Percentiles rank a stretch among this genome's conserved stretches.
phyloP scores from a whole-genome alignment of 306 rosid species.

The Heteromeles arbutifolia region DNA sequence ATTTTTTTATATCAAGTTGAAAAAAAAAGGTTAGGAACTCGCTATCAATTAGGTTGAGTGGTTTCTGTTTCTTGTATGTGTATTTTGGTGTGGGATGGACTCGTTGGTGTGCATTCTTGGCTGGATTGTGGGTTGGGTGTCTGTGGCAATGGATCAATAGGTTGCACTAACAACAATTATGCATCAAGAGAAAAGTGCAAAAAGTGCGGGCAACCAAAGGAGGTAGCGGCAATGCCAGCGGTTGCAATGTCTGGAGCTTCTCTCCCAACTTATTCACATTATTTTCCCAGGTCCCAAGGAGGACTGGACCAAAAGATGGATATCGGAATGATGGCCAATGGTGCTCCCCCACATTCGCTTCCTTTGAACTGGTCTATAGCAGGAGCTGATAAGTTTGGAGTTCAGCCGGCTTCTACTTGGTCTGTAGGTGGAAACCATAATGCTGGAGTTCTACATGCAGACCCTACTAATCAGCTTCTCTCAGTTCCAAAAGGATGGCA shows the following conservation, averaged over 20 bases:
- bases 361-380: slow-evolving; percentile 54
- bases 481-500: slow-evolving; percentile 77
- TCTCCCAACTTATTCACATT: slow-evolving; percentile 61
- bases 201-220: slow-evolving; percentile 94
- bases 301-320: slow-evolving; percentile 59
- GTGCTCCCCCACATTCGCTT: slow-evolving; percentile 39
- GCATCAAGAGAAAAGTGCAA: slow-evolving; percentile 99
- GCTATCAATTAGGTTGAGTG: slow-evolving; percentile 69
- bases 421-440: slow-evolving; percentile 44
- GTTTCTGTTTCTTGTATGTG: slow-evolving; percentile 84
- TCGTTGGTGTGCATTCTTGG: slow-evolving; percentile 78
- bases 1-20: slow-evolving; percentile 27
- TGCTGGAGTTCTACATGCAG: slow-evolving; percentile 46
- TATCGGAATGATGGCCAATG: slow-evolving; percentile 58
- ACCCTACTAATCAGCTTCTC: slow-evolving; percentile 35
- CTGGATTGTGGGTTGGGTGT: slow-evolving; percentile 73
- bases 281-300: slow-evolving; percentile 64
- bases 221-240: slow-evolving; percentile 90
- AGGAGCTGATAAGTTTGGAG: slow-evolving; percentile 58
- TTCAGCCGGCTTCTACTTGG: slow-evolving; percentile 52
- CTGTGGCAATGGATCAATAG: slow-evolving; percentile 83
- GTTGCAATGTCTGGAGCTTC: slow-evolving; percentile 76
- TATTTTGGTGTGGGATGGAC: slow-evolving; percentile 74
- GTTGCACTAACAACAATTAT: slow-evolving; percentile 99
- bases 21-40: slow-evolving; percentile 25